Base-by-base conservation (phyloP, 345 rosid species). In the Draba incana region DNA sequence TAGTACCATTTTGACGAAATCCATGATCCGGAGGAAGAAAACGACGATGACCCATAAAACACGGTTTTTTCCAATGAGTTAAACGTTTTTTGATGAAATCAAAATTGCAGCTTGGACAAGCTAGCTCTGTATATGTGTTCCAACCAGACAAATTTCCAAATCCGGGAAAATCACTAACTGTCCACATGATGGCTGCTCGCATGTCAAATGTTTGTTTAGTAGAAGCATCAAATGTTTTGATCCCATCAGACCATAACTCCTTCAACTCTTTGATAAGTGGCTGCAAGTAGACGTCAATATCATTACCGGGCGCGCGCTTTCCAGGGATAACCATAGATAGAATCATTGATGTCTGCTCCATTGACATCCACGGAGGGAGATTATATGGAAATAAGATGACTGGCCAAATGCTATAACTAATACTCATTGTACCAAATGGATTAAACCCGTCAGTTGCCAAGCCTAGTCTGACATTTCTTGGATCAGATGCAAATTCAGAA, bases 241-340 rank as follows among this genome's bases (percentile, higher is more conserved):
- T 27, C 30, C 30, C 30, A 27, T 27, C 30, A 52, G 2, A 5
- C 16, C 57, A 12, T 52, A 52, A 28, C 9, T 52, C 57, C 20
- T 27, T 52, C 37, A 52, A 6, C 10, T 52, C 37, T 28, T 52
- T 52, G 38, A 52, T 12, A 28, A 52, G 38, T 5, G 57, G 60
- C 60, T 56, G 43, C 43, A 56, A 16, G 43, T 31, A 56, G 27
- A 13, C 43, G 9, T 60, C 65, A 9, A 60, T 60, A 28, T 60
- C 65, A 59, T 59, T 59, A 6, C 38, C 50, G 8, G 8, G 13
- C 50, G 6, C 6, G 4, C 23, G 11, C 3, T 59, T 59, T 11
- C 48, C 23, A 0, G 35, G 48, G 27, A 58, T 41, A 24, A 58
- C 27, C 63, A 58, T 58, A 11, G 37, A 58, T 6, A 58, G 12